phyloP scores from a whole-genome alignment of 73 alveolate genomes.

The Tetrahymena borealis region DNA sequence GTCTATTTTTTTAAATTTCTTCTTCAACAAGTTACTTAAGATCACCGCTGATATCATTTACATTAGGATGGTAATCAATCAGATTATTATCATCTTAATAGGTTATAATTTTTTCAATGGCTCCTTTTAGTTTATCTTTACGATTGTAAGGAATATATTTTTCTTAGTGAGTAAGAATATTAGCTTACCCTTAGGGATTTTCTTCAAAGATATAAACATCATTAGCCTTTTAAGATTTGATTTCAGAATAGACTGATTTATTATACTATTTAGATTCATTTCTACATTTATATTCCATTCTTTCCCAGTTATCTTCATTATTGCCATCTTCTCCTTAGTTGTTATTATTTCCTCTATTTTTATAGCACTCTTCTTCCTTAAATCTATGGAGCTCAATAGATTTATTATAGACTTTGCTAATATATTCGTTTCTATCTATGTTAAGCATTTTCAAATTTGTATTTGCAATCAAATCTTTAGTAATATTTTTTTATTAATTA shows the following conservation, averaged over 20 bases:
- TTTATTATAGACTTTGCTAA: neutral
- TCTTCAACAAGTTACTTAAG: neutral
- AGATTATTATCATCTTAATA: neutral
- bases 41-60: neutral
- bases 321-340: neutral
- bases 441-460: neutral
- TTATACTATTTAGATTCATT: neutral
- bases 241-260: neutral
- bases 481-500: neutral
- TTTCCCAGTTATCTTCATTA: neutral
- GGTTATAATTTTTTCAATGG: neutral
- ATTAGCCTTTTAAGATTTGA: neutral
- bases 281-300: neutral
- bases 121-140: neutral
- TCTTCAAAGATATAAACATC: neutral
- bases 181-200: neutral
- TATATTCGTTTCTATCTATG: neutral
- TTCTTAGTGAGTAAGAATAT: neutral
- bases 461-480: neutral
- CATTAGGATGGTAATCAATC: neutral
- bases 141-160: neutral
- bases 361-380: neutral
- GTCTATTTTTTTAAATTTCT: neutral
- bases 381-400: neutral
- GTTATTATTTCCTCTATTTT: too few relatives aligned